Conservation (phyloP, 345 rosid species). For the Lepidium sativum region DNA sequence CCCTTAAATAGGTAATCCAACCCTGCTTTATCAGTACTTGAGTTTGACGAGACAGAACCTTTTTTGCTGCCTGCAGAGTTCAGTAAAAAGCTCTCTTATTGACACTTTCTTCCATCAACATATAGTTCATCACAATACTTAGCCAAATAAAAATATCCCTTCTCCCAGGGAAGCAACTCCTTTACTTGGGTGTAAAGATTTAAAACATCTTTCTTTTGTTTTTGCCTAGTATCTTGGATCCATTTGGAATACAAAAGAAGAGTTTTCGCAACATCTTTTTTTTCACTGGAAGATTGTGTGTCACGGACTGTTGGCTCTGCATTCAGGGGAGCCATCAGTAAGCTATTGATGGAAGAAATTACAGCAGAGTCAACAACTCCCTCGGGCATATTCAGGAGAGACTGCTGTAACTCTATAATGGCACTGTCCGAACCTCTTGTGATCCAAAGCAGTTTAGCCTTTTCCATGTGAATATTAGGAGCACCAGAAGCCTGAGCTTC, state of each 20-base stretch:
- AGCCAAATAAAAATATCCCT: slow-evolving; percentile 88
- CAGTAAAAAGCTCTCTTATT: slow-evolving; percentile 60
- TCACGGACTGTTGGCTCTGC: slow-evolving; percentile 47
- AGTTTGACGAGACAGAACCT: slow-evolving; percentile 39
- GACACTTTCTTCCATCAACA: slow-evolving; percentile 90
- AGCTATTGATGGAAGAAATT: slow-evolving; percentile 66
- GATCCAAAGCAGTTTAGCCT: slow-evolving; percentile 95
- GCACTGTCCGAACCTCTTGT: slow-evolving; percentile 87
- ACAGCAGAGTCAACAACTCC: slow-evolving; percentile 69
- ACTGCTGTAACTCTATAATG: slow-evolving; percentile 79
- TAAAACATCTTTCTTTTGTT: slow-evolving; percentile 92
- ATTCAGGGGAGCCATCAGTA: slow-evolving; percentile 57
- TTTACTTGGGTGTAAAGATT: slow-evolving; percentile 75
- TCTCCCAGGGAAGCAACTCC: slow-evolving; percentile 93
- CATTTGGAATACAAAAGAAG: slow-evolving; percentile 88
- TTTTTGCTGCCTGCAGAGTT: slow-evolving; percentile 30
- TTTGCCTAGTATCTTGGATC: slow-evolving; percentile 90
- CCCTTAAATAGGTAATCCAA: slow-evolving; percentile 75
- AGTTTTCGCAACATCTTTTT: slow-evolving; percentile 71
- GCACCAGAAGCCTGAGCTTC: slow-evolving; percentile 95
- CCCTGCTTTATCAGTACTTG: slow-evolving; percentile 57
- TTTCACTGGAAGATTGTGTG: slow-evolving; percentile 54
- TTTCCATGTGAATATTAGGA: slow-evolving; percentile 82
- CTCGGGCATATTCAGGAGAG: slow-evolving; percentile 81
- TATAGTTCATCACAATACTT: slow-evolving; percentile 92